Evolutionary conservation across 2,329 filamentous ascomycete genomes (phyloP), one percentile per base, ranked within the genome.

Genomic region (Pyricularia pennisetigena): DNA sequence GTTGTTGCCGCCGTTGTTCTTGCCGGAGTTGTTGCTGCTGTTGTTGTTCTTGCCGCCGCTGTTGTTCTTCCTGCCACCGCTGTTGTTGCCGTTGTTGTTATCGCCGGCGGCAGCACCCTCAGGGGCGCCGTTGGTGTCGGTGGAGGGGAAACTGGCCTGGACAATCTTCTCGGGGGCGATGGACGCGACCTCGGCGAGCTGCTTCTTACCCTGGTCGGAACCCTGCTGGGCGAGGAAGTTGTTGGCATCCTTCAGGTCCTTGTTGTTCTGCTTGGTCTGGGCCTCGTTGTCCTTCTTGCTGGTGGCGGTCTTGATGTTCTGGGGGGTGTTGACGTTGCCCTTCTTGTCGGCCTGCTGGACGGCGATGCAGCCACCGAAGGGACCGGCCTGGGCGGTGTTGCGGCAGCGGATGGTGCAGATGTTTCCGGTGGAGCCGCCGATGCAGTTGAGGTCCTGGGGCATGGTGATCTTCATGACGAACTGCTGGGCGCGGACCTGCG

Each of bases 381-480:
- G 71, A 54, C 70, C 71, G 41, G 71, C 71, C 3, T 59, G 65
- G 4, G 85, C 83, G 68, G 82, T 84, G 78, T 88, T 88, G 24
- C 84, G 80, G 79, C 86, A 88, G 49, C 86, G 82, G 24, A 88
- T 79, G 0, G 85, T 87, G 79, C 85, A 86, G 57, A 87, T 73
- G 68, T 86, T 83, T 62, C 87, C 86, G 1, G 85, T 85, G 0
- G 85, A 85, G 8, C 77, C 82, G 70, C 85, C 85, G 29, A 77
- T 79, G 75, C 84, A 86, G 64, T 77, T 75, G 41, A 86, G 75
- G 61, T 80, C 74, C 29, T 78, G 71, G 2, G 85, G 85, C 82
- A 87, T 81, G 65, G 78, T 78, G 9, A 86, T 80, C 4, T 81
- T 84, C 73, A 88, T 88, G 77, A 88, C 84, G 68, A 72, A 72